Base-by-base conservation (phyloP, 2,329 filamentous ascomycete genomes). In the Chrysoporthe deuterocubensis region DNA sequence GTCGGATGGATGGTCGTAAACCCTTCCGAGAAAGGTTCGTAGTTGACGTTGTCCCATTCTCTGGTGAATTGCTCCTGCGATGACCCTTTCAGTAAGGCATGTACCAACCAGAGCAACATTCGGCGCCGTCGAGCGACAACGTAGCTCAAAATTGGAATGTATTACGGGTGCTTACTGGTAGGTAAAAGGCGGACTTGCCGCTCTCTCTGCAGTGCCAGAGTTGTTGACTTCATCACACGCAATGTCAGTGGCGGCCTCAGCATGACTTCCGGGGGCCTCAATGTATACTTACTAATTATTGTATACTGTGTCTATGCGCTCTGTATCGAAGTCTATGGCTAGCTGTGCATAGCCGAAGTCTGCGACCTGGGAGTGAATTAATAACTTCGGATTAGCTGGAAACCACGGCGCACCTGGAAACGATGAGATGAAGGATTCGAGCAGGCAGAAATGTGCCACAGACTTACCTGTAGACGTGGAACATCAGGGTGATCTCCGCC, bases 41-140 rank as follows among this genome's bases (percentile, higher is more conserved):
- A 67, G 62, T 67, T 61, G 26, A 65, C 62, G 1, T 48, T 13
- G 42, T 67, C 66, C 66, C 66, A 67, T 43, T 67, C 66, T 5
- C 18, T 40, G 1, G 62, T 42, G 26, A 56, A 57, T 37, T 67
- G 66, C 48, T 67, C 66, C 18, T 62, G 46, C 18, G 57, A 11
- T 5, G 8, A 32, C 44, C 54, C 18, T 8, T 2, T 63, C 44
- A 48, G 14, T 14, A 34, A 21, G 50, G 9, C 40, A 18, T 2
- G 9, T 9, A 21, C 14, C 13, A 3, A 43, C 16, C 2, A 40
- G 18, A 58, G 13, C 6, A 13, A 14, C 11, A 58, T 5, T n/a
- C 32, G 18, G 13, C 13, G 34, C 34, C 32, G 32, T 37, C 9
- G 7, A n/a, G 14, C 4, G 54, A 9, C 0, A 4, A 3, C 40